Conservation (phyloP, 2,329 filamentous ascomycete species). For the Cordyceps tenuipes region DNA sequence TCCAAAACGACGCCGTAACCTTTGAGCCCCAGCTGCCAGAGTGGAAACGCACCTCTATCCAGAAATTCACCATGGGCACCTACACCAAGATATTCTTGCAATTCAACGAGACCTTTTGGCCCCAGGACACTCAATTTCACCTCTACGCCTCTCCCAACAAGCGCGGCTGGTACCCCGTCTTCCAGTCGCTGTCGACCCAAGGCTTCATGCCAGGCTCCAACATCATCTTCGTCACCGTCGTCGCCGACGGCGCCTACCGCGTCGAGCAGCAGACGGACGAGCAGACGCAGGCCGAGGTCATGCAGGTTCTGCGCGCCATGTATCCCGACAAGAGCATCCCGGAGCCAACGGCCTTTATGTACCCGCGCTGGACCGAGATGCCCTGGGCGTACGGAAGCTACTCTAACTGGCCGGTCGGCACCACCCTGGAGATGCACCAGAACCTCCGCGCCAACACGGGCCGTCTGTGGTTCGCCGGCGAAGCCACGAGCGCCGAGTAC, state of each 20-base stretch:
- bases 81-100: constrained; percentile 69
- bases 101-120: constrained; percentile 61
- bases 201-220: constrained; percentile 53
- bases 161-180: constrained; percentile 46
- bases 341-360: constrained; percentile 51
- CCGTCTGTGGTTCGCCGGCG: constrained; percentile 56
- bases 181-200: constrained; percentile 50
- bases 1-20: constrained; percentile 51
- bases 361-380: constrained; percentile 46
- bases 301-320: constrained; percentile 52
- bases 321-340: constrained; percentile 49
- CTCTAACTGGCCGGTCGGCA: constrained; percentile 58
- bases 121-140: constrained; percentile 32
- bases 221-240: constrained; percentile 58
- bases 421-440: constrained; percentile 56
- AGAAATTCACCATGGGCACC: constrained; percentile 59
- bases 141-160: constrained; percentile 34
- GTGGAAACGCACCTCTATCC: constrained; percentile 58
- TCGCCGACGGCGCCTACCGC: constrained; percentile 45
- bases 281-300: constrained; percentile 46
- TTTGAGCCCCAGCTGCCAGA: constrained; percentile 51
- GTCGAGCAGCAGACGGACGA: constrained; percentile 52
- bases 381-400: constrained; percentile 50
- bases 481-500: constrained; percentile 53
- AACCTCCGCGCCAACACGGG: constrained; percentile 58